phyloP scores from a whole-genome alignment of 495 filamentous ascomycete genomes.

The Penicillium bovifimosum region DNA sequence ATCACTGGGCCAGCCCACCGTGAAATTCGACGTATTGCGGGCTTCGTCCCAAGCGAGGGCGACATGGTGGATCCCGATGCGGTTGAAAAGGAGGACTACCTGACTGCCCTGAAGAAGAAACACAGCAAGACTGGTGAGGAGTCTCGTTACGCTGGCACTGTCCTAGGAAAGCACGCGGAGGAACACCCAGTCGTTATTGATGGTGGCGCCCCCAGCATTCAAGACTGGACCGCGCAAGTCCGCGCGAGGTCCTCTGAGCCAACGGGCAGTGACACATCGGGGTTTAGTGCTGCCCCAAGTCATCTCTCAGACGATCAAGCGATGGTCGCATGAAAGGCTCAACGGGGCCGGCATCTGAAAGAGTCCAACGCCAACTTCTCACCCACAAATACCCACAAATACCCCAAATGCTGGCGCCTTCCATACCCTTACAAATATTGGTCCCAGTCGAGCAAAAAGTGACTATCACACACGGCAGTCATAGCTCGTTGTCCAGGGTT shows the following conservation, averaged over 20 bases:
- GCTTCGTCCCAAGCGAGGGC: constrained; percentile 42
- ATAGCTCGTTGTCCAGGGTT: no score
- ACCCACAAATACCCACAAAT: neutral
- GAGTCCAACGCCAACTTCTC: neutral
- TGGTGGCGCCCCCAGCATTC: constrained; percentile 62
- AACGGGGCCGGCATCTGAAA: neutral
- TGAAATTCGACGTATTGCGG: constrained; percentile 68
- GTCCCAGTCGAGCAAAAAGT: no score
- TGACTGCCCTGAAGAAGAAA: constrained; percentile 75
- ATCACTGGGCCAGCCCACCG: constrained; percentile 57
- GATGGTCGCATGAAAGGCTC: constrained; percentile 34
- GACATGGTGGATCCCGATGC: constrained; percentile 43
- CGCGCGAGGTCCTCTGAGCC: constrained; percentile 29
- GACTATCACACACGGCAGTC: no score
- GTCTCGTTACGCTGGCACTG: constrained; percentile 71
- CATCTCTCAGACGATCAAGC: constrained; percentile 36
- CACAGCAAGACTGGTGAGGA: constrained; percentile 80
- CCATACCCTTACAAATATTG: neutral
- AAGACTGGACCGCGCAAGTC: constrained; percentile 54
- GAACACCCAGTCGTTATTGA: constrained; percentile 64
- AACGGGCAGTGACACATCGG: constrained; percentile 34
- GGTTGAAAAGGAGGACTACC: constrained; percentile 62
- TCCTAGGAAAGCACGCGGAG: constrained; percentile 65
- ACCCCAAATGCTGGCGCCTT: neutral
- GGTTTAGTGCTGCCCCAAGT: constrained; percentile 41